These are phyloP conservation scores for Trichocomaceae sp. DNA, from an alignment of 2,329 filamentous ascomycete genomes.

Conservation along the genomic window DNA sequence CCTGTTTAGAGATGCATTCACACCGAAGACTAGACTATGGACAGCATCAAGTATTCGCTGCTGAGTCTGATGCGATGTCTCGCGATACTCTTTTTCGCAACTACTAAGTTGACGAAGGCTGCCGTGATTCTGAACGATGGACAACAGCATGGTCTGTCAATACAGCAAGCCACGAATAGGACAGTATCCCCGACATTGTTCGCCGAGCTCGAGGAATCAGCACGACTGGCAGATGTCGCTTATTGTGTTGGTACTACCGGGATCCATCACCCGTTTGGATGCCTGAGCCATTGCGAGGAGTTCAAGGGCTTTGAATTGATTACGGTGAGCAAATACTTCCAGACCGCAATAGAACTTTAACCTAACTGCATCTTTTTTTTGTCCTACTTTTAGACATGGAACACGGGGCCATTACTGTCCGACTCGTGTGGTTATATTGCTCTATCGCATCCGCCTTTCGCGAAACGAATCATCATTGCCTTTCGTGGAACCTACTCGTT, in stretches of 20 bases:
- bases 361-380: not conserved
- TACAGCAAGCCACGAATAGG: not conserved
- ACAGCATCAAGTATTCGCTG: not conserved
- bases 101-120: not conserved
- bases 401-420: slow-evolving; percentile 76
- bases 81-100: not conserved
- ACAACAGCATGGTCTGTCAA: too few species aligned
- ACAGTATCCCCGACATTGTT: slow-evolving; percentile 61
- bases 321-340: slow-evolving; percentile 33
- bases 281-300: slow-evolving; percentile 75
- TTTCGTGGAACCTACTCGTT: slow-evolving; percentile 95
- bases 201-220: slow-evolving; percentile 72
- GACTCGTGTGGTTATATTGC: slow-evolving; percentile 94
- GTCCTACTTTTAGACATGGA: slow-evolving; percentile 70
- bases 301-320: slow-evolving; percentile 75
- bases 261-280: slow-evolving; percentile 74
- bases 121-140: not conserved
- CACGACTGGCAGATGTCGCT: slow-evolving; percentile 87
- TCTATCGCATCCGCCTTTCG: slow-evolving; percentile 61
- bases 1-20: not conserved
- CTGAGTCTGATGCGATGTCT: not conserved
- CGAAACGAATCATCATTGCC: slow-evolving; percentile 68
- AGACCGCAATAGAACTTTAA: not conserved
- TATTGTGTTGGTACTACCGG: slow-evolving; percentile 88
- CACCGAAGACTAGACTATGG: not conserved